Base-by-base conservation (phyloP, 371 early-diverging fungal genomes). In the Dichotomocladium elegans region DNA sequence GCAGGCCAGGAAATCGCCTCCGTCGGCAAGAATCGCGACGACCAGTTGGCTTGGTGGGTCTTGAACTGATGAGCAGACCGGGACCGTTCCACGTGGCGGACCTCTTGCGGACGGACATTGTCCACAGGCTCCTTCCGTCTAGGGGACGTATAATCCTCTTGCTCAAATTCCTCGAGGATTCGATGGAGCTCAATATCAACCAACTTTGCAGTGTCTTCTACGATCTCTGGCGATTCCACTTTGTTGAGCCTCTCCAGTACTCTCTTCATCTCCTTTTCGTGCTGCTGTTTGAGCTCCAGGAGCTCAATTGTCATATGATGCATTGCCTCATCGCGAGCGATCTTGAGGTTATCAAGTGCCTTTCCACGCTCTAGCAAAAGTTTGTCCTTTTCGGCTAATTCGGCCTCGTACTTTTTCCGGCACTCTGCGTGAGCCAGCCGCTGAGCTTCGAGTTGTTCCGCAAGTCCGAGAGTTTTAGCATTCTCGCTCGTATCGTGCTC, bases 341-440 rank as follows among this genome's bases (percentile, higher is more conserved):
- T 3, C 15, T 15, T n/a, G 37, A 6, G 21, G n/a, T 15, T n/a
- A 17, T 37, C 21, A 37, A 37, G 37, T 21, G 21, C 21, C n/a
- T 37, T 21, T 37, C 21, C 37, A 37, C 37, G 37, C 21, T 37
- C 17, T 37, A 17, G 37, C 37, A 37, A 37, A 15, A 17, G 17
- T 6, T 37, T 37, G n/a, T 37, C 37, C 37, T 9, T 37, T 37
- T 37, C 3, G 5, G n/a, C 15, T 21, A 37, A 37, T 37, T 69
- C 69, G 37, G 59, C 51, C 40, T 71, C 72, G 31, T 74, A 69
- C 7, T 58, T 33, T 17, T 65, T 57, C 26, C 70, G 50, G 29
- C 68, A 66, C 48, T 68, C 69, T 42, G 70, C 72, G 56, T 70
- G 71, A 1, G 37, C 37, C 21, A 37, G 21, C n/a, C 5, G 37